phyloP scores from a whole-genome alignment of 2,329 filamentous ascomycete genomes.

The Neobulgaria alba region DNA sequence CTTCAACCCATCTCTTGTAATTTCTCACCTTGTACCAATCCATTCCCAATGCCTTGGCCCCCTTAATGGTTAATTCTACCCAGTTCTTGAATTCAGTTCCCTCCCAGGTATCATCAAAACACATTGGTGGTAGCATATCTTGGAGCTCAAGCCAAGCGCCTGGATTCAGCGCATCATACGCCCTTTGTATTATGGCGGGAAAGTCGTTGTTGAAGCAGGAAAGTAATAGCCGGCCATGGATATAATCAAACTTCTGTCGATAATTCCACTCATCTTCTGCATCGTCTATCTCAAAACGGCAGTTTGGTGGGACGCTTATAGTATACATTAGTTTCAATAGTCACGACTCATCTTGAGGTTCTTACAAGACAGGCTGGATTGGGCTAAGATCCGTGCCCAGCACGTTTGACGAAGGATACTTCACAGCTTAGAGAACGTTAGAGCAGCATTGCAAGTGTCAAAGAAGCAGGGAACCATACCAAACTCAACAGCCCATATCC shows the following conservation, averaged over 20 bases:
- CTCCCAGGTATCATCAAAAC: conserved; percentile 7
- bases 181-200: conserved; percentile 24
- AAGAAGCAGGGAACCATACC: not conserved
- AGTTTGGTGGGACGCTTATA: conserved; percentile 57
- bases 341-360: not conserved
- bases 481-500: conserved; percentile 5
- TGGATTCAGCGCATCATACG: conserved; percentile 10
- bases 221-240: conserved; percentile 46
- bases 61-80: conserved; percentile 3
- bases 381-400: conserved; percentile 5
- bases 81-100: conserved; percentile 15
- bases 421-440: not conserved
- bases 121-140: conserved; percentile 15
- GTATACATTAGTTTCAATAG: not conserved
- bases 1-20: conserved; percentile 23
- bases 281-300: conserved; percentile 53
- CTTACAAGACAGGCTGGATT: conserved; percentile 4
- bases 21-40: conserved; percentile 1
- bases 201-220: conserved; percentile 48
- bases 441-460: not conserved
- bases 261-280: conserved; percentile 33
- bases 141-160: conserved; percentile 29
- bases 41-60: conserved; percentile 9
- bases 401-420: conserved; percentile 4
- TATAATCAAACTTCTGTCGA: conserved; percentile 42